phyloP scores from a whole-genome alignment of 2,329 filamentous ascomycete species.

The Xylaria multiplex region DNA sequence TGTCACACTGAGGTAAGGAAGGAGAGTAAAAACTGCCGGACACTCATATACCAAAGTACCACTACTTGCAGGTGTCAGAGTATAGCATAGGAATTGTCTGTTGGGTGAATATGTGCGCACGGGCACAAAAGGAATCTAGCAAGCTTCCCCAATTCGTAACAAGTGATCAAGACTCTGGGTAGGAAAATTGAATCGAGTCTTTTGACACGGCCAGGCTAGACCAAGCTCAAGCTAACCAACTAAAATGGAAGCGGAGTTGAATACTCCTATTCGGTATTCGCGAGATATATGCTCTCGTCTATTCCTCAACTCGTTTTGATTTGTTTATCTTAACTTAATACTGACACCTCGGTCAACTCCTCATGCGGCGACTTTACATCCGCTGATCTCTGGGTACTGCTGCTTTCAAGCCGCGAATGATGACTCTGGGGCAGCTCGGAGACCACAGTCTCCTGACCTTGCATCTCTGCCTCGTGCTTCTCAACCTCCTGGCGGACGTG shows the following conservation, averaged over 20 bases:
- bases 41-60: too few relatives aligned
- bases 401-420: not conserved
- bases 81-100: not conserved
- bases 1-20: too few relatives aligned
- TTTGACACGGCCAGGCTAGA: not conserved
- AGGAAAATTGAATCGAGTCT: not conserved
- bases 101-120: not conserved
- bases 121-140: not conserved
- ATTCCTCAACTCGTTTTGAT: not conserved
- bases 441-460: not conserved
- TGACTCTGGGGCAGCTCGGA: not conserved
- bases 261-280: not conserved
- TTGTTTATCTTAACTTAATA: not conserved
- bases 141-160: too few relatives aligned
- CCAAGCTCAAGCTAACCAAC: not conserved
- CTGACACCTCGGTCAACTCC: not conserved
- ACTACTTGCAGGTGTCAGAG: not conserved
- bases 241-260: not conserved
- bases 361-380: conserved; percentile 19
- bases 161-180: not conserved
- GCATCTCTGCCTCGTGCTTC: conserved; percentile 18
- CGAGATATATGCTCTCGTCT: not conserved
- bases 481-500: conserved; percentile 24
- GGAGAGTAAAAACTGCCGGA: too few relatives aligned
- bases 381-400: conserved; percentile 9